Conservation (phyloP, 1,284 basidiomycete species). For the Chalciporus piperatoides region DNA sequence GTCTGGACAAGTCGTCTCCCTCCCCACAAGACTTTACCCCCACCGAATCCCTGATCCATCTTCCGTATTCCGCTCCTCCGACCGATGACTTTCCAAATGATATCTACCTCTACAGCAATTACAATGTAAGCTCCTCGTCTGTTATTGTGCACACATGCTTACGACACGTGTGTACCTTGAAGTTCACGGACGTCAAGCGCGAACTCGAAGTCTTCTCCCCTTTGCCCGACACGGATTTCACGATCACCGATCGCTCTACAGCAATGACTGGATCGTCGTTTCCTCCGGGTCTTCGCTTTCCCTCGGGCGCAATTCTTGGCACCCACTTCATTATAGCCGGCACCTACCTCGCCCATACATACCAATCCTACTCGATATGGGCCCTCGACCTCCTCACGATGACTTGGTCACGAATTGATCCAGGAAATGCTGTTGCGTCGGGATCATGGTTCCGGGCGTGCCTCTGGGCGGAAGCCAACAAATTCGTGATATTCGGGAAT, state of each 20-base stretch:
- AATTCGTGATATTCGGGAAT: conserved; percentile 88
- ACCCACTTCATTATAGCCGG: conserved; percentile 86
- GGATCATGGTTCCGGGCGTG: conserved; percentile 91
- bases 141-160: conserved; percentile 18
- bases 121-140: conserved; percentile 61
- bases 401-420: conserved; percentile 84
- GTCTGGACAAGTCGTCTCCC: conserved; percentile 39
- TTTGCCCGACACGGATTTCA: conserved; percentile 66
- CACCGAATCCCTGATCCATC: conserved; percentile 61
- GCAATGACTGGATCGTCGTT: conserved; percentile 73
- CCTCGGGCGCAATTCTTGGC: conserved; percentile 86
- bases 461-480: conserved; percentile 75
- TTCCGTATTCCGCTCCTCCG: conserved; percentile 70
- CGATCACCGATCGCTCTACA: conserved; percentile 69
- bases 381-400: conserved; percentile 77
- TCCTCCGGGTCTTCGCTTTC: conserved; percentile 91
- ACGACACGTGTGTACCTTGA: conserved; percentile 13
- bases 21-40: conserved; percentile 45
- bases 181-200: conserved; percentile 93
- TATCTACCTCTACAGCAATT: conserved; percentile 82
- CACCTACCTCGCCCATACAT: conserved; percentile 86
- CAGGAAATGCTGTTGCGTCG: conserved; percentile 69
- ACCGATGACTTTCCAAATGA: conserved; percentile 74
- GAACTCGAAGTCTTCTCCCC: conserved; percentile 87
- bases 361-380: conserved; percentile 90